Conservation (phyloP, 208 protist genomes). For the Trypanosoma lewisi region DNA sequence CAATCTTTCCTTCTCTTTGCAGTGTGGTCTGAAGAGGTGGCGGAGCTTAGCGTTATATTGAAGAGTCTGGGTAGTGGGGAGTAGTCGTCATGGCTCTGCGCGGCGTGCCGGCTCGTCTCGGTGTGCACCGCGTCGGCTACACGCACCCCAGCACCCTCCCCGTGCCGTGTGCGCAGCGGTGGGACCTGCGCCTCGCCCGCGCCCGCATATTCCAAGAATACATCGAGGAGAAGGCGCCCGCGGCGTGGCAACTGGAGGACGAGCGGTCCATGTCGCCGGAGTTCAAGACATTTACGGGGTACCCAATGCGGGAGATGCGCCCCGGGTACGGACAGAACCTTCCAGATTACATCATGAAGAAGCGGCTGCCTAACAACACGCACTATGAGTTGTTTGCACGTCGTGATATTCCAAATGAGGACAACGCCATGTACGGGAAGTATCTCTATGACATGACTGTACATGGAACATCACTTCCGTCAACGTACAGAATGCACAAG, state of each 20-base stretch:
- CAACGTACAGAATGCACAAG: slow-evolving; percentile 90
- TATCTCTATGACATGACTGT: slow-evolving; percentile 85
- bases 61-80: not conserved
- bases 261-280: slow-evolving; percentile 88
- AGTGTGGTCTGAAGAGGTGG: not conserved
- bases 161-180: slow-evolving; percentile 84
- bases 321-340: slow-evolving; percentile 85
- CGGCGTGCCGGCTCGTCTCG: slow-evolving; percentile 20
- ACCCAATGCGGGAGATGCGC: slow-evolving; percentile 83
- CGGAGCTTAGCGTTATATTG: not conserved
- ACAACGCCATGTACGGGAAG: slow-evolving; percentile 92
- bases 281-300: slow-evolving; percentile 88
- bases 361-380: slow-evolving; percentile 87
- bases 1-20: not conserved
- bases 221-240: slow-evolving; percentile 85
- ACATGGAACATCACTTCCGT: slow-evolving; percentile 82
- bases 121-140: slow-evolving; percentile 79
- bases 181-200: slow-evolving; percentile 79
- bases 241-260: slow-evolving; percentile 89
- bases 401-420: slow-evolving; percentile 83
- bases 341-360: slow-evolving; percentile 88
- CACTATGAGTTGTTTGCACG: slow-evolving; percentile 89
- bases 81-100: slow-evolving; percentile 17
- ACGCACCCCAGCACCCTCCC: slow-evolving; percentile 59
- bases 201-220: slow-evolving; percentile 90